These are phyloP conservation scores for Hypoxylon sp. DNA, from an alignment of 2,329 filamentous ascomycete genomes.

Conservation along the genomic window DNA sequence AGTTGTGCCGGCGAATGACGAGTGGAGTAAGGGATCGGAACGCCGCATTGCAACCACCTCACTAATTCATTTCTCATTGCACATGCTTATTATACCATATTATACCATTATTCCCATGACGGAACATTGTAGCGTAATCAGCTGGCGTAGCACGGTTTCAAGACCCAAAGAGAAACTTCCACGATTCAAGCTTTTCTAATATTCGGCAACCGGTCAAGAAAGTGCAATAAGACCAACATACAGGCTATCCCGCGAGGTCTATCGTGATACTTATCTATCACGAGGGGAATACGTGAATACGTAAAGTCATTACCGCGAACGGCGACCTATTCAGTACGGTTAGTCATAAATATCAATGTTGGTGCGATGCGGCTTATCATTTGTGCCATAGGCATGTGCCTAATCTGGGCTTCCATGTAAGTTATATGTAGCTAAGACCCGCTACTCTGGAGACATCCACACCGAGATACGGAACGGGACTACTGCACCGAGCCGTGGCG, in stretches of 20 bases:
- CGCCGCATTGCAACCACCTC: not conserved
- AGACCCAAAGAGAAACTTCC: not conserved
- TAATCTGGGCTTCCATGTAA: slow-evolving; percentile 8
- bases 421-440: slow-evolving; percentile 32
- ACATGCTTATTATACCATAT: slow-evolving; percentile 11
- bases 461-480: slow-evolving; percentile 43
- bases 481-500: slow-evolving; percentile 39
- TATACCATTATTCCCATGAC: slow-evolving; percentile 8
- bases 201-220: not conserved
- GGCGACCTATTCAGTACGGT: slow-evolving; percentile 3
- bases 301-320: slow-evolving; percentile 25
- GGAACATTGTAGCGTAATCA: slow-evolving; percentile 2
- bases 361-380: slow-evolving; percentile 35
- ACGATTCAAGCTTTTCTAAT: not conserved
- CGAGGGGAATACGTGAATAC: slow-evolving; percentile 18
- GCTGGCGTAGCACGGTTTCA: not conserved
- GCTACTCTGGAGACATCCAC: slow-evolving; percentile 40
- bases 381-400: slow-evolving; percentile 21
- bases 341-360: slow-evolving; percentile 24
- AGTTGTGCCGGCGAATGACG: slow-evolving; percentile 6
- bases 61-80: slow-evolving; percentile 1
- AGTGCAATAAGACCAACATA: not conserved
- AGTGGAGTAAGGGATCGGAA: slow-evolving; percentile 26
- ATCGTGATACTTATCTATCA: slow-evolving; percentile 15
- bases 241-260: not conserved